These are phyloP conservation scores for Arabidopsis thaliana DNA, from an alignment of 345 rosid species.

Conservation along the genomic window TAIR10.1 NC_003071.7:1175501-1176000, in stretches of 20 bases:
- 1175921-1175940: background rate
- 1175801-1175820: conserved; percentile 10
- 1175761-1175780: conserved; percentile 22
- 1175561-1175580: background rate
- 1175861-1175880: conserved; percentile 45
- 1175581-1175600: background rate
- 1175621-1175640: background rate
- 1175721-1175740: background rate
- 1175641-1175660: conserved; percentile 11
- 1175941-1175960: background rate
- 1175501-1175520: conserved; percentile 28
- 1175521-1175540: background rate
- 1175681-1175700: conserved; percentile 35
- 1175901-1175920: background rate
- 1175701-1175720: conserved; percentile 23
- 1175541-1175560: background rate
- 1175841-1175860: conserved; percentile 40
- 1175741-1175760: conserved; percentile 19
- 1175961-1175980: background rate
- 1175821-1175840: conserved; percentile 37
- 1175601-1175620: background rate
- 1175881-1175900: background rate
- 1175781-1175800: conserved; percentile 23
- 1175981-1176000: background rate
- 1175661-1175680: conserved; percentile 34